phyloP scores from a whole-genome alignment of 352 stramenopile genomes.

The Phytophthora constricta region DNA sequence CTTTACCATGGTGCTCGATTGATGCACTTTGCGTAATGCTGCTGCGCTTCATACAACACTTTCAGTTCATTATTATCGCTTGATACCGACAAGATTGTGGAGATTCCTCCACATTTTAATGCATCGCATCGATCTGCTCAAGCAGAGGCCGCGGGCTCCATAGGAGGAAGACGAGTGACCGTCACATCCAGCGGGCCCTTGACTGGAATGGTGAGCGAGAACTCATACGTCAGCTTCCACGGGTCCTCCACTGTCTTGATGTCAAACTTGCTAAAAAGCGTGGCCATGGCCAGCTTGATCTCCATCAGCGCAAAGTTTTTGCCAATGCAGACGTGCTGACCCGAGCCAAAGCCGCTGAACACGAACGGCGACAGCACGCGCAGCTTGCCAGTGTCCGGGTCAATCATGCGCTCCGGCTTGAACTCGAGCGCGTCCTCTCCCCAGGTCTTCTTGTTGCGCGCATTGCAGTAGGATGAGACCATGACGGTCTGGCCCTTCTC shows the following conservation, averaged over 20 bases:
- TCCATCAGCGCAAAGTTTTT: conserved; percentile 60
- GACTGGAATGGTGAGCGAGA: conserved; percentile 51
- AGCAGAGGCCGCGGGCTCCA: conserved; percentile 14
- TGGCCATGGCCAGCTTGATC: conserved; percentile 65
- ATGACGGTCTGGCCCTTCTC: conserved; percentile 35
- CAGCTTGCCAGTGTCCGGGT: conserved; percentile 43
- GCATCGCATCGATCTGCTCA: not conserved
- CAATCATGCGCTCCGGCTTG: conserved; percentile 72
- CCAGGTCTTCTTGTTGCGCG: conserved; percentile 49
- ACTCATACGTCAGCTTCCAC: conserved; percentile 53
- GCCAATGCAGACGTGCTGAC: conserved; percentile 66
- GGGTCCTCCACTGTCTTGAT: conserved; percentile 54
- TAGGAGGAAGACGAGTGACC: conserved; percentile 21
- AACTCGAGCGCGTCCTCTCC: conserved; percentile 56
- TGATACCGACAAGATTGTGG: not conserved
- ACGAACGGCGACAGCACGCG: conserved; percentile 29
- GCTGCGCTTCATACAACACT: not conserved
- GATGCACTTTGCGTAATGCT: no score
- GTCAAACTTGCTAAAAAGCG: conserved; percentile 56
- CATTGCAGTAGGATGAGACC: conserved; percentile 40
- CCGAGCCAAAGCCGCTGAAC: conserved; percentile 54
- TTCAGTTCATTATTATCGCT: conserved; percentile 4
- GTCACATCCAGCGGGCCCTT: conserved; percentile 41
- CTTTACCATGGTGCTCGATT: no score
- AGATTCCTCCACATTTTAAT: no score